These are phyloP conservation scores for Xylaria cubensis DNA, from an alignment of 495 filamentous ascomycete species.

Conservation along the genomic window DNA sequence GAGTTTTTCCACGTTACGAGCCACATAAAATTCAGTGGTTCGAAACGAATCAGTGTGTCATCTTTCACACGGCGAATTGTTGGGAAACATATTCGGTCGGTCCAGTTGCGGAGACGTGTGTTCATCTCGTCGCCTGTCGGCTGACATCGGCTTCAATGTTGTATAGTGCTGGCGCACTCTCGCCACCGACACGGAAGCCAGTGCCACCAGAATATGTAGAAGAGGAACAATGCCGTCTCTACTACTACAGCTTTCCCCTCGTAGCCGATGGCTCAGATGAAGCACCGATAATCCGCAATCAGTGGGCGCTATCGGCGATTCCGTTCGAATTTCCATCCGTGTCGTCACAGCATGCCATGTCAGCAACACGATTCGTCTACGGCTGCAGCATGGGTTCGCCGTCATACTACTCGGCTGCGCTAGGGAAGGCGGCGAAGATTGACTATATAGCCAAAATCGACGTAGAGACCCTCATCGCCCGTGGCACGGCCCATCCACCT, in stretches of 20 bases:
- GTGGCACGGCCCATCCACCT: conserved; percentile 50
- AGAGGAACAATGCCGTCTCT: conserved; percentile 68
- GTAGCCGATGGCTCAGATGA: conserved; percentile 11
- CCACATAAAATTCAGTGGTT: conserved; percentile 66
- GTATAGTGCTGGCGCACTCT: conserved; percentile 64
- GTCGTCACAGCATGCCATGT: conserved; percentile 59
- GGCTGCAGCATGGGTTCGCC: conserved; percentile 57
- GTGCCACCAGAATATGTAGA: conserved; percentile 50
- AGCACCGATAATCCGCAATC: conserved; percentile 54
- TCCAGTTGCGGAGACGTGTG: conserved; percentile 41
- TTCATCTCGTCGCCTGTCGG: conserved; percentile 68
- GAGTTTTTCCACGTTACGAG: conserved; percentile 65
- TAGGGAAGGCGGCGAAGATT: conserved; percentile 65
- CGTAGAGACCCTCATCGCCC: conserved; percentile 52
- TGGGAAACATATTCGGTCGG: conserved; percentile 54
- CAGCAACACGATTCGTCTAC: conserved; percentile 60
- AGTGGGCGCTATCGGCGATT: conserved; percentile 67
- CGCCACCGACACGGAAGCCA: conserved; percentile 46
- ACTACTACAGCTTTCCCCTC: conserved; percentile 66
- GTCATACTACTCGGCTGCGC: conserved; percentile 55
- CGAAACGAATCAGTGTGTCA: conserved; percentile 66
- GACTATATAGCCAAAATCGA: conserved; percentile 67
- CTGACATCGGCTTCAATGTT: conserved; percentile 65
- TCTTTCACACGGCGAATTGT: conserved; percentile 72
- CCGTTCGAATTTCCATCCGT: conserved; percentile 69